Evolutionary conservation across 2,329 filamentous ascomycete genomes (phyloP).

Genomic region (Cercospora berteroae): DNA sequence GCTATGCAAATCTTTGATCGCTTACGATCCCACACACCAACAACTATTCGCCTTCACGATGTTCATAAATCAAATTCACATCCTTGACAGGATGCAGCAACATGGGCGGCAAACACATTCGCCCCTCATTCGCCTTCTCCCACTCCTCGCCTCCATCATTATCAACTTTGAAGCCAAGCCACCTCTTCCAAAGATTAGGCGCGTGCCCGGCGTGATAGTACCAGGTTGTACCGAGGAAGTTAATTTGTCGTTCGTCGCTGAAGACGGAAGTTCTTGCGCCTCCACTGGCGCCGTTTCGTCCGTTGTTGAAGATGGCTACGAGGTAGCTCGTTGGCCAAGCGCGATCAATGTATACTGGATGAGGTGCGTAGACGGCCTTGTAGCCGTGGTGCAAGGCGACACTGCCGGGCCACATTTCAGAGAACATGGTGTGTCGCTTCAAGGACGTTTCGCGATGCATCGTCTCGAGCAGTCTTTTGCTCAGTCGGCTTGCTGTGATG

Average conservation of each 20-base stretch:
- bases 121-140: slow-evolving; percentile 46
- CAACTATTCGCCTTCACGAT: slow-evolving; percentile 31
- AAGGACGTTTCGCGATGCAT: slow-evolving; percentile 75
- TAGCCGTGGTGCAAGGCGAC: slow-evolving; percentile 72
- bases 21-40: neutral
- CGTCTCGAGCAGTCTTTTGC: slow-evolving; percentile 61
- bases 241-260: slow-evolving; percentile 52
- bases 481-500: slow-evolving; percentile 68
- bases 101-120: slow-evolving; percentile 51
- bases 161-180: slow-evolving; percentile 56
- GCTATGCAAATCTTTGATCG: neutral
- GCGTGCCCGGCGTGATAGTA: slow-evolving; percentile 55
- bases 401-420: slow-evolving; percentile 73
- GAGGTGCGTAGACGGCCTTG: slow-evolving; percentile 68
- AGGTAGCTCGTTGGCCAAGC: slow-evolving; percentile 56
- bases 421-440: slow-evolving; percentile 69
- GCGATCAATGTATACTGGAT: slow-evolving; percentile 58
- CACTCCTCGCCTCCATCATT: slow-evolving; percentile 48
- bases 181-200: slow-evolving; percentile 56
- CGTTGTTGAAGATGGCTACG: slow-evolving; percentile 57
- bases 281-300: slow-evolving; percentile 51
- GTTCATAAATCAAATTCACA: slow-evolving; percentile 49
- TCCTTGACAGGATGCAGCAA: slow-evolving; percentile 53
- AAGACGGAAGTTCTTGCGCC: slow-evolving; percentile 51
- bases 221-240: slow-evolving; percentile 54